Conservation (phyloP, 2,329 filamentous ascomycete genomes). For the Aspergillus ibericus region DNA sequence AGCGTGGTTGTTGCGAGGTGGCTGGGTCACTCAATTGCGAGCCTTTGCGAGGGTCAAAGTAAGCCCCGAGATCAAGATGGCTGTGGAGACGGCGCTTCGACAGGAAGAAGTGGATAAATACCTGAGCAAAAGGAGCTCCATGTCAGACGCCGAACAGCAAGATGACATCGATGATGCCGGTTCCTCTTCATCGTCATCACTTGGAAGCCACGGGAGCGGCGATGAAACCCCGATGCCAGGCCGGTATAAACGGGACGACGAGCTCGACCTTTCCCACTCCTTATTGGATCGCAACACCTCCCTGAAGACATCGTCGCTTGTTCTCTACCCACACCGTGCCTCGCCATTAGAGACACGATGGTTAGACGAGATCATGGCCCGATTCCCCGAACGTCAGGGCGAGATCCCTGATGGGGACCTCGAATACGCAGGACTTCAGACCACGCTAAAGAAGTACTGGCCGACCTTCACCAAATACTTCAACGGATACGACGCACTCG, state of each 20-base stretch:
- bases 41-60: constrained; percentile 89
- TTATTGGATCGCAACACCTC: constrained; percentile 35
- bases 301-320: constrained; percentile 60
- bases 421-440: constrained; percentile 27
- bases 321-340: constrained; percentile 75
- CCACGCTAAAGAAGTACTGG: constrained; percentile 63
- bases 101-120: constrained; percentile 59
- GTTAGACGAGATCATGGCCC: constrained; percentile 51
- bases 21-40: constrained; percentile 90
- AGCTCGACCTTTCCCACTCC: constrained; percentile 34
- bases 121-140: constrained; percentile 30
- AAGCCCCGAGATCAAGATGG: constrained; percentile 76
- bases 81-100: constrained; percentile 71
- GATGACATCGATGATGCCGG: constrained; percentile 27
- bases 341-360: constrained; percentile 75
- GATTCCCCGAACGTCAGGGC: constrained; percentile 33
- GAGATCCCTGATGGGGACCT: constrained; percentile 18
- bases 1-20: constrained; percentile 87
- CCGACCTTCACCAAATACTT: constrained; percentile 78
- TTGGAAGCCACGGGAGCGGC: constrained; percentile 40
- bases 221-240: constrained; percentile 39
- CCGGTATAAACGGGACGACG: constrained; percentile 26
- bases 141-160: constrained; percentile 11
- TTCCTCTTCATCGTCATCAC: constrained; percentile 41
- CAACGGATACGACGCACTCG: constrained; percentile 79